phyloP scores from a whole-genome alignment of 257 asterid species.

The Paulownia fortunei region DNA sequence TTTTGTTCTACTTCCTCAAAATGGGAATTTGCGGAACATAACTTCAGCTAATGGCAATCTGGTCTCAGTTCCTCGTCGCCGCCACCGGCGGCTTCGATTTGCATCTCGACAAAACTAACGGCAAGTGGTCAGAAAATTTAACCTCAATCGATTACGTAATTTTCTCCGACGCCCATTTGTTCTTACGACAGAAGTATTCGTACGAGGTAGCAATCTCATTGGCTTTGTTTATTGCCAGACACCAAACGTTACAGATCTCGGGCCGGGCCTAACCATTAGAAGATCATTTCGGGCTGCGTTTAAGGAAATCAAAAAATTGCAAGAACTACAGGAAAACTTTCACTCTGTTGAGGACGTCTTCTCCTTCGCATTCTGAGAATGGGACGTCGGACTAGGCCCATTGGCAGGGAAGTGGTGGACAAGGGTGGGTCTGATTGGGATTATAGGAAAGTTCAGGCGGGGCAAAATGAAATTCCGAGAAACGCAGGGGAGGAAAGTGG shows the following conservation, averaged over 20 bases:
- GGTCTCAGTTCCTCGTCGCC: conserved; percentile 52
- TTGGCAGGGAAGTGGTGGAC: conserved; percentile 26
- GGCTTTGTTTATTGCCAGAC: conserved; percentile 54
- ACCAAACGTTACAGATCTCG: conserved; percentile 38
- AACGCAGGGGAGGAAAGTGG: conserved; percentile 21
- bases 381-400: conserved; percentile 54
- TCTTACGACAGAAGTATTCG: conserved; percentile 44
- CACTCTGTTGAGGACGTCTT: conserved; percentile 44
- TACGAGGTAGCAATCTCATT: conserved; percentile 35
- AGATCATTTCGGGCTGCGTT: conserved; percentile 46
- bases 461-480: conserved; percentile 41
- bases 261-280: conserved; percentile 43
- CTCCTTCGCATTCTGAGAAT: conserved; percentile 56
- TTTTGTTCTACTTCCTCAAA: no score
- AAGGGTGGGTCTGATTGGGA: conserved; percentile 28
- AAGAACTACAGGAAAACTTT: conserved; percentile 30
- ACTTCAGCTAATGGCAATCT: conserved; percentile 48
- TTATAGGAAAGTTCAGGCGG: conserved; percentile 41
- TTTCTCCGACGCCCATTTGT: conserved; percentile 61
- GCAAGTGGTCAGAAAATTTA: conserved; percentile 47
- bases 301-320: conserved; percentile 41
- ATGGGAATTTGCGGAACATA: conserved; percentile 48
- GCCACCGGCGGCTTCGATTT: conserved; percentile 44
- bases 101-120: conserved; percentile 47
- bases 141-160: conserved; percentile 45